These are phyloP conservation scores for Viola pubescens DNA, from an alignment of 441 rosid genomes.

Conservation along the genomic window DNA sequence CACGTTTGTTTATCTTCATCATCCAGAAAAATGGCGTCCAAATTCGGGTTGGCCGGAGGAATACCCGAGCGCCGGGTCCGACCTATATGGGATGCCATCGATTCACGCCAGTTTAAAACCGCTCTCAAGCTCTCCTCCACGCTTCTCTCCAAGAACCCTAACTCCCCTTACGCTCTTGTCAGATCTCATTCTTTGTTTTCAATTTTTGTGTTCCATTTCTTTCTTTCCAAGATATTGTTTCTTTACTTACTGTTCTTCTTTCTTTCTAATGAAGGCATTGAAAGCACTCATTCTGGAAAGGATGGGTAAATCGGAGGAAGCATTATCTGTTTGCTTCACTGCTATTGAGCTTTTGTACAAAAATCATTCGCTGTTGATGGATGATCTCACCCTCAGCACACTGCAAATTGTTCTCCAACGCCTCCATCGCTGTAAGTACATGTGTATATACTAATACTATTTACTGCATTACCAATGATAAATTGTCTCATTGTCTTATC, in stretches of 20 bases:
- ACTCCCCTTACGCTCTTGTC: constrained; percentile 90
- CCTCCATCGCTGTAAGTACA: constrained; percentile 72
- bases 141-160: constrained; percentile 78
- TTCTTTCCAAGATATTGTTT: neutral
- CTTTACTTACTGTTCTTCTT: neutral
- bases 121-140: constrained; percentile 81
- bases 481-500: no score
- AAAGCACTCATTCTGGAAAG: constrained; percentile 83
- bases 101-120: constrained; percentile 92
- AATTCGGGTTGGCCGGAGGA: constrained; percentile 88
- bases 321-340: constrained; percentile 54
- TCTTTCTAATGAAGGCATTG: constrained; percentile 46
- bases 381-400: constrained; percentile 97
- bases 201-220: neutral
- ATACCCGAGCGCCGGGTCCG: constrained; percentile 98
- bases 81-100: constrained; percentile 96
- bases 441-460: neutral
- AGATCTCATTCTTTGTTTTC: constrained; percentile 17
- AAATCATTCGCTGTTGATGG: constrained; percentile 72
- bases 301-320: constrained; percentile 83
- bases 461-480: neutral
- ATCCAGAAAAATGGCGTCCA: constrained; percentile 57
- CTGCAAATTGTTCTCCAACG: constrained; percentile 90
- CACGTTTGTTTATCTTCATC: no score
- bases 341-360: constrained; percentile 73